Percentiles rank a stretch among this genome's conserved stretches.
Conservation (phyloP, 768 basidiomycete species). For the Boletellus emodensis region DNA sequence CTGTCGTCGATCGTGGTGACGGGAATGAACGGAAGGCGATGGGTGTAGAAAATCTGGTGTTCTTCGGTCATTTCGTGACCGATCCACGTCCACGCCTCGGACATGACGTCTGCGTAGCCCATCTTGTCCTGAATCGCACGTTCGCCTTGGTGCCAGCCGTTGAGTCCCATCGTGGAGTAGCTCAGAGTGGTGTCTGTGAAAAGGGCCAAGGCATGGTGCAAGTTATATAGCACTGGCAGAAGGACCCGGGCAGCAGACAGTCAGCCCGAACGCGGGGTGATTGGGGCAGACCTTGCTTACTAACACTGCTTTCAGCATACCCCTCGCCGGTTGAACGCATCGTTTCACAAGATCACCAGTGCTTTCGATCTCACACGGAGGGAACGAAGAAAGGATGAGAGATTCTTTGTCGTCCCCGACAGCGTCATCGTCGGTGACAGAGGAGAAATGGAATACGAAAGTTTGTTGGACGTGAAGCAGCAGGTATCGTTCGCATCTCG, state of each 20-base stretch:
- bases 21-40: conserved; percentile 50
- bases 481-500: conserved; percentile 67
- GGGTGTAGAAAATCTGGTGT: conserved; percentile 48
- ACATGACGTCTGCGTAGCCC: conserved; percentile 36
- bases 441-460: conserved; percentile 70
- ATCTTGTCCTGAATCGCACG: conserved; percentile 45
- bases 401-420: conserved; percentile 89
- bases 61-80: conserved; percentile 45
- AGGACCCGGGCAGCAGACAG: too few species aligned
- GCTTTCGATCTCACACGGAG: conserved; percentile 94
- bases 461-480: conserved; percentile 66
- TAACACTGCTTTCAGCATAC: too few species aligned
- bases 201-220: too few species aligned
- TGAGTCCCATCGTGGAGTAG: conserved; percentile 4
- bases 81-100: conserved; percentile 39
- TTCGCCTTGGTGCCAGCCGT: conserved; percentile 48
- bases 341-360: conserved; percentile 38
- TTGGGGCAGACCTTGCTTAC: too few species aligned
- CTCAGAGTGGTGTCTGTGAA: too few species aligned
- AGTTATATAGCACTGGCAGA: too few species aligned
- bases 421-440: conserved; percentile 88
- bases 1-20: conserved; percentile 49
- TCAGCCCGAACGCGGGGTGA: too few species aligned
- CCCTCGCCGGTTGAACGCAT: too few species aligned
- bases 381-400: conserved; percentile 81